Evolutionary conservation across 441 rosid genomes (phyloP).

Genomic region (Flueggea neowawraea): DNA sequence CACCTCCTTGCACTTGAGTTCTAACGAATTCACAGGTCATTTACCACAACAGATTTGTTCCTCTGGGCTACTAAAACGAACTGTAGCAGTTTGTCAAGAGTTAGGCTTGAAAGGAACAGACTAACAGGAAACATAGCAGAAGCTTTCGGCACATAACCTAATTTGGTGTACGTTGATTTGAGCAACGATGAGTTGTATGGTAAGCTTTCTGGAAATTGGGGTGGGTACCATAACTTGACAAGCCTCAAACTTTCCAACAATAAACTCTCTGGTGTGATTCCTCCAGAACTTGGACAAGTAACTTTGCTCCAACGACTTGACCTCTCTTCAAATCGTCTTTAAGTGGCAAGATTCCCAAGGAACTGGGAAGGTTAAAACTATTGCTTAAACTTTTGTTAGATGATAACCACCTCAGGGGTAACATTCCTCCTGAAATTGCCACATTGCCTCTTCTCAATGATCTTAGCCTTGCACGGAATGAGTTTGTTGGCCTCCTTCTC

Average conservation of each 20-base stretch:
- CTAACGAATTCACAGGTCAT: slow-evolving; percentile 25
- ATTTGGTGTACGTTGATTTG: slow-evolving; percentile 5
- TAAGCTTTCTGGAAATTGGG: slow-evolving; percentile 1
- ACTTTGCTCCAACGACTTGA: slow-evolving; percentile 1
- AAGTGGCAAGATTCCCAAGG: background rate
- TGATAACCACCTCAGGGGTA: slow-evolving; percentile 1
- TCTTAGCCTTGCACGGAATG: slow-evolving; percentile 2
- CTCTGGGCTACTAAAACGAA: background rate
- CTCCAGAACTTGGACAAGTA: background rate
- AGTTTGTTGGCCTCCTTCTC: background rate
- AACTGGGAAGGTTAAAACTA: background rate
- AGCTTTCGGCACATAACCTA: slow-evolving; percentile 33
- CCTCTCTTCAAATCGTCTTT: background rate
- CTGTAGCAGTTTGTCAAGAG: slow-evolving; percentile 2
- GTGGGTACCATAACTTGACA: slow-evolving; percentile 1
- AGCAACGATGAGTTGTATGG: background rate
- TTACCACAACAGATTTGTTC: background rate
- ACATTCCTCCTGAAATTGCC: slow-evolving; percentile 1
- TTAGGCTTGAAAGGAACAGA: slow-evolving; percentile 5
- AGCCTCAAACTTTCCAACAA: background rate
- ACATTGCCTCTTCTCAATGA: background rate
- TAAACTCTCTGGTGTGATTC: slow-evolving; percentile 2
- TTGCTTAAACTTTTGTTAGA: background rate
- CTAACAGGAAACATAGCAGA: slow-evolving; percentile 29
- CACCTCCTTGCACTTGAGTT: slow-evolving; percentile 21